Base-by-base conservation (phyloP, 768 basidiomycete species). In the Pholiota microspora region DNA sequence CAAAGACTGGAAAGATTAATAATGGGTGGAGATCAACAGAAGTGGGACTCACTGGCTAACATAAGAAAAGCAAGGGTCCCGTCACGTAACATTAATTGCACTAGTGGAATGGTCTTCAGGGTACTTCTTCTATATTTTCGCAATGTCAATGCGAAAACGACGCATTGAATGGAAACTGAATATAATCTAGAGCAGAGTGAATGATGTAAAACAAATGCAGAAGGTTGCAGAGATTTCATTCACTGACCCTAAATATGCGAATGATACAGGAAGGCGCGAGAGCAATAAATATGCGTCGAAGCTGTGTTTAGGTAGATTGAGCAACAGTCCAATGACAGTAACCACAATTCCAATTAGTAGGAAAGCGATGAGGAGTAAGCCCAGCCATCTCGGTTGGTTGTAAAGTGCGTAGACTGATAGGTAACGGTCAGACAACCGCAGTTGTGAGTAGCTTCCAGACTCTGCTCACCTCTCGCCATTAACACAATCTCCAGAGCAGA, bases 331-430 rank as follows among this genome's bases (percentile, higher is more conserved):
- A 32, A 59, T 42, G 13, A 60, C 27, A 21, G 62, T 57, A 6
- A 64, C 53, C 4, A 57, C 53, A 34, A 62, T 45, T 51, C 68
- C 67, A 4, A 59, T 40, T 4, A 62, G 6, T 7, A 69, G 29
- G 15, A 68, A 49, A 27, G 46, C 35, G 15, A 61, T 10, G 34
- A 69, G 67, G 3, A 64, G 24, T 9, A 53, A 53, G 32, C 45
- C 51, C 29, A 71, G 54, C 50, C 59, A 60, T 48, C 52, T 54
- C 34, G 49, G 59, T 49, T 60, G 60, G 54, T 64, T 63, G 46
- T 70, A 71, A 3, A 71, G 56, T 6, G 70, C 70, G 52, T 70
- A 70, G 9, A 70, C 67, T 71, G n/a, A n/a, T n/a, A n/a, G n/a
- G n/a, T n/a, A n/a, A n/a, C n/a, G n/a, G n/a, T n/a, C n/a, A n/a